Base-by-base conservation (phyloP, 352 stramenopile genomes). In the Pythium dissotocum region DNA sequence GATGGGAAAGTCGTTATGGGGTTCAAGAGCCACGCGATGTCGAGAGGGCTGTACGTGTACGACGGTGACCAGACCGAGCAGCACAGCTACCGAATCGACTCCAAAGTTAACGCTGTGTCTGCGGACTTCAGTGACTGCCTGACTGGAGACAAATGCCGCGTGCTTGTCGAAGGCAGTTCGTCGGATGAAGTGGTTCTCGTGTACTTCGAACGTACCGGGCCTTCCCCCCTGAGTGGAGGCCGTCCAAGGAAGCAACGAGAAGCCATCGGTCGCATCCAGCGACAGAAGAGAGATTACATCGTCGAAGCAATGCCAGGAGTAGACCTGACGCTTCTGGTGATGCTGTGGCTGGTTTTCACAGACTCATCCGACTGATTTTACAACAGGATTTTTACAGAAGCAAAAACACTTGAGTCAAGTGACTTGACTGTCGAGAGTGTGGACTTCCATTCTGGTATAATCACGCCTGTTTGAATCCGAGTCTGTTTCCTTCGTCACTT, bases 231-330 rank as follows among this genome's bases (percentile, higher is more conserved):
- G 10, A 40, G 49, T 16, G 42, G 42, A 18, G 35, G 51, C 9
- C 35, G 18, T 30, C 58, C 21, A 21, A n/a, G 9, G 1, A 18
- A 55, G 10, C 58, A 33, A 8, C 61, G 44, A 35, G 35, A 59
- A 13, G 35, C 61, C 5, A 24, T 67, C 26, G 61, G 61, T 13
- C 61, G 61, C 49, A 40, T 67, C 28, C 52, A 40, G 2, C 21
- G 38, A 13, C 61, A 16, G 16, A 44, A 48, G 24, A 30, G 3
- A 32, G 32, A 58, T 14, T n/a, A 16, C 26, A 26, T 51, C 8
- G n/a, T 65, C 10, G 59, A 65, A 36, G 60, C 48, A 3, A 51
- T 36, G 16, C 60, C 60, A 30, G 60, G 60, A 33, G 49, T 66
- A 13, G 49, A 59, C 48, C 35, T 40, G 35, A 10, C 35, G 35